Evolutionary conservation across 441 rosid species (phyloP).

Genomic region (Isatis lusitanica): DNA sequence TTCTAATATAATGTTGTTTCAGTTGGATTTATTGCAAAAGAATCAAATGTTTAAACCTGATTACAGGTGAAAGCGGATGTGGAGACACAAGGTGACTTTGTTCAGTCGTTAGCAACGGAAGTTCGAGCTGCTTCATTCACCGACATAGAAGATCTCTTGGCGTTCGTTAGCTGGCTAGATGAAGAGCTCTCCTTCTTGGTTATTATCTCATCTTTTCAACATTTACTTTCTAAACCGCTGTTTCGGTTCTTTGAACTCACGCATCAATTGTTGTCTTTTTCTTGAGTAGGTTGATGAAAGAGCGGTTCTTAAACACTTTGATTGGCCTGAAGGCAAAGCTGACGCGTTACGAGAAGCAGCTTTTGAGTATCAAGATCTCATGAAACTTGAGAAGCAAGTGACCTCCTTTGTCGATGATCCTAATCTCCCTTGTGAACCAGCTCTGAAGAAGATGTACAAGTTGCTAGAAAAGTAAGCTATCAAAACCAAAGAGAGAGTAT

Average conservation of each 20-base stretch:
- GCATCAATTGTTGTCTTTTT: background rate
- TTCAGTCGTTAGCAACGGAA: slow-evolving; percentile 86
- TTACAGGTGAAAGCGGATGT: slow-evolving; percentile 95
- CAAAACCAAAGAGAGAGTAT: background rate
- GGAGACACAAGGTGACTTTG: slow-evolving; percentile 97
- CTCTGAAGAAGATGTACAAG: slow-evolving; percentile 89
- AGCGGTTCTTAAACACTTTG: slow-evolving; percentile 97
- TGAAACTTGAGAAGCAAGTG: slow-evolving; percentile 80
- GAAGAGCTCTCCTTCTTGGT: slow-evolving; percentile 99
- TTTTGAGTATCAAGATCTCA: slow-evolving; percentile 90
- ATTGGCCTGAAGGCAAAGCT: slow-evolving; percentile 99
- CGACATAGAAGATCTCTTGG: slow-evolving; percentile 72
- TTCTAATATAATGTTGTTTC: background rate
- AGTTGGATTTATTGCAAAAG: background rate
- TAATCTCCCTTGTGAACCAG: slow-evolving; percentile 78
- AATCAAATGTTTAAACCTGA: slow-evolving; percentile 17
- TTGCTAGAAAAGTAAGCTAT: slow-evolving; percentile 79
- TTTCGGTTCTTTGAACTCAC: background rate
- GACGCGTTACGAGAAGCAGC: slow-evolving; percentile 96
- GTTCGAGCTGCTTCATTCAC: slow-evolving; percentile 84
- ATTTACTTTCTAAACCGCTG: background rate
- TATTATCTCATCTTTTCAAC: slow-evolving; percentile 11
- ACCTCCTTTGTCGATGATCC: slow-evolving; percentile 85
- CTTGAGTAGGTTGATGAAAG: slow-evolving; percentile 82
- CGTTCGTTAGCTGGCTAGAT: slow-evolving; percentile 97